Conservation (phyloP, 305 asterid species). For the Solanum hybrid region DNA sequence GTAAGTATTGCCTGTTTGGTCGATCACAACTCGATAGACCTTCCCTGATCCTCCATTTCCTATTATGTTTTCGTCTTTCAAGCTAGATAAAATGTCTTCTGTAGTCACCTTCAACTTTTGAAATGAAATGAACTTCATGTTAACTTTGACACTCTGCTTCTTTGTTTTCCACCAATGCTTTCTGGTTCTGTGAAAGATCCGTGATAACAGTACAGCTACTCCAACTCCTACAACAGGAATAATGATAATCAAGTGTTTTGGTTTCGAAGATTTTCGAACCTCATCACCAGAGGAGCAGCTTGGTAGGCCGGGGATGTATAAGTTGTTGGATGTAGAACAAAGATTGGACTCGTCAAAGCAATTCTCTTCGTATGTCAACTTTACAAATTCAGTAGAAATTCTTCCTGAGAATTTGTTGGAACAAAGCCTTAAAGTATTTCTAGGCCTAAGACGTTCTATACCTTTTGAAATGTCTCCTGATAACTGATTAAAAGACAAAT, state of each 20-base stretch:
- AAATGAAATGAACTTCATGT: conserved; percentile 23
- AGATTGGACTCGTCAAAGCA: conserved; percentile 55
- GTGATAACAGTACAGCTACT: conserved; percentile 40
- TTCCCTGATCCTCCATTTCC: conserved; percentile 36
- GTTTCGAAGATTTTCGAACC: no score
- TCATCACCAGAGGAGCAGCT: no score
- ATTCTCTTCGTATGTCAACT: neutral
- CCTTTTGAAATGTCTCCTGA: conserved; percentile 15
- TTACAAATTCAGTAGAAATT: conserved; percentile 40
- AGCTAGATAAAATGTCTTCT: conserved; percentile 14
- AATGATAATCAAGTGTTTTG: conserved; percentile 7
- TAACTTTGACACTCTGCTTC: neutral
- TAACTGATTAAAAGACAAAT: conserved; percentile 50
- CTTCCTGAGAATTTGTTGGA: conserved; percentile 55
- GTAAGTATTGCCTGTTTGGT: conserved; percentile 27
- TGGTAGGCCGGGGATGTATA: no score
- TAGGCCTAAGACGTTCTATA: neutral
- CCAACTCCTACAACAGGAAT: conserved; percentile 22
- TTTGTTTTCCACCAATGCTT: conserved; percentile 14
- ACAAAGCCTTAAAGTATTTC: conserved; percentile 38
- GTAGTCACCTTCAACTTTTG: conserved; percentile 17
- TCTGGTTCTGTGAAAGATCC: conserved; percentile 26
- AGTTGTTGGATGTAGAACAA: conserved; percentile 36
- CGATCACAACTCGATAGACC: conserved; percentile 23
- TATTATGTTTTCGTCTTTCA: conserved; percentile 31